Evolutionary conservation across 1,139 yeast genomes (phyloP).

Genomic region (Geotrichum carabidarum): DNA sequence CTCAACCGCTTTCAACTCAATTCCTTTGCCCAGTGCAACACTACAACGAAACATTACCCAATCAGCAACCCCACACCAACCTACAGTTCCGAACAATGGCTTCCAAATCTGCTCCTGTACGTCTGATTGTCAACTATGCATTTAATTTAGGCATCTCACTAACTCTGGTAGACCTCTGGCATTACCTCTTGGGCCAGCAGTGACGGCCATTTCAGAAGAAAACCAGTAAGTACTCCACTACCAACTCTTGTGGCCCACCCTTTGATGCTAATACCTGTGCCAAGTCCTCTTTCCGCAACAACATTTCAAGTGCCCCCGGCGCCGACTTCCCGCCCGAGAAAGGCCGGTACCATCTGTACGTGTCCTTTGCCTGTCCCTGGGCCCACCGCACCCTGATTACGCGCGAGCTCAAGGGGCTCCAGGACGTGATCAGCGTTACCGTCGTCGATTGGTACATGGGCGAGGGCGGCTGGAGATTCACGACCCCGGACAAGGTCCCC

Average conservation of each 20-base stretch:
- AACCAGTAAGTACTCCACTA: not conserved
- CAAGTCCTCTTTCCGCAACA: slow-evolving; percentile 47
- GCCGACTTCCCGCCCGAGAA: slow-evolving; percentile 66
- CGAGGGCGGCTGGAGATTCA: slow-evolving; percentile 78
- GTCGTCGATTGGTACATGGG: slow-evolving; percentile 89
- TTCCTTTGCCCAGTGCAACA: not conserved
- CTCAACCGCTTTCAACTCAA: too few species aligned
- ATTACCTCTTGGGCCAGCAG: slow-evolving; percentile 1
- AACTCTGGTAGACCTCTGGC: not conserved
- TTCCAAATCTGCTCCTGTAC: not conserved
- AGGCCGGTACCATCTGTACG: slow-evolving; percentile 80
- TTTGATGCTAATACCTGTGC: not conserved
- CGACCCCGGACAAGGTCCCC: slow-evolving; percentile 44
- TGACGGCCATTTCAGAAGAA: slow-evolving; percentile 3
- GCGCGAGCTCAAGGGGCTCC: slow-evolving; percentile 69
- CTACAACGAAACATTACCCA: not conserved
- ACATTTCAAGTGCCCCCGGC: slow-evolving; percentile 54
- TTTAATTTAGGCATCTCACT: not conserved
- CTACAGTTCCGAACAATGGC: not conserved
- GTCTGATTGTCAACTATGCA: not conserved
- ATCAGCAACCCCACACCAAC: not conserved
- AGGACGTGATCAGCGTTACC: slow-evolving; percentile 49
- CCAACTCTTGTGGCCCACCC: not conserved
- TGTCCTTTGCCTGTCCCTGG: slow-evolving; percentile 90
- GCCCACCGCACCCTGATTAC: slow-evolving; percentile 82